phyloP scores from a whole-genome alignment of 495 filamentous ascomycete genomes.

The Xylaria cubensis region DNA sequence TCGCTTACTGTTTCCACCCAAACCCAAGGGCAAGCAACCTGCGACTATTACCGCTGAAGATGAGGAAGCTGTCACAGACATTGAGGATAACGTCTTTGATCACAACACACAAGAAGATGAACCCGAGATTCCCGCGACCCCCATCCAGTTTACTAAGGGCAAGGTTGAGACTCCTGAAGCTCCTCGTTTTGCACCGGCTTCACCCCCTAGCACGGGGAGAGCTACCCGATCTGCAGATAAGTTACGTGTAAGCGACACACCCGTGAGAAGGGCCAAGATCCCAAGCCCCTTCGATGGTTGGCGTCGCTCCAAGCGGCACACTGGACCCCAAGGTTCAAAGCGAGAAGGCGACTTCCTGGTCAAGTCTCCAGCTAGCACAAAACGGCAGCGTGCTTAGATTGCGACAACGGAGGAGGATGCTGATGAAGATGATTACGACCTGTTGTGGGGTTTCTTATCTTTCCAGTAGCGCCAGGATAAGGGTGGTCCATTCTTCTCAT shows the following conservation, averaged over 20 bases:
- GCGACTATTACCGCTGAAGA: constrained; percentile 59
- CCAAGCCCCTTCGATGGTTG: constrained; percentile 71
- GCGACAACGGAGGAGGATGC: constrained; percentile 15
- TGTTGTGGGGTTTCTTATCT: constrained; percentile 4
- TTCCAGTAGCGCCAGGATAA: neutral
- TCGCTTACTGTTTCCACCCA: constrained; percentile 78
- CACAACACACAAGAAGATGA: constrained; percentile 57
- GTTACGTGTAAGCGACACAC: constrained; percentile 35
- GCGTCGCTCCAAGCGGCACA: constrained; percentile 63
- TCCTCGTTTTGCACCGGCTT: constrained; percentile 57
- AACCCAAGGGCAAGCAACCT: constrained; percentile 57
- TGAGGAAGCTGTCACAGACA: constrained; percentile 55
- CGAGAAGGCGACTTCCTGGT: constrained; percentile 51
- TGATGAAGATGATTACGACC: constrained; percentile 16
- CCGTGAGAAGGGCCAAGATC: constrained; percentile 45
- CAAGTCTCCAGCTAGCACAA: constrained; percentile 35
- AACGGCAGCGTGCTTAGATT: constrained; percentile 48
- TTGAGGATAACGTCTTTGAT: constrained; percentile 57
- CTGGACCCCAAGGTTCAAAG: constrained; percentile 47
- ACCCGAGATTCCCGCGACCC: constrained; percentile 52
- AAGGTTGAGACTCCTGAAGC: constrained; percentile 57
- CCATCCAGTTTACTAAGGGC: constrained; percentile 38
- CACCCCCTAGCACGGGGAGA: constrained; percentile 62
- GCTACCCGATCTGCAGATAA: constrained; percentile 54
- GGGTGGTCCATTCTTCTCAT: constrained; percentile 14